Conservation (phyloP, 2,329 filamentous ascomycete genomes). For the Talaromyces piceae region DNA sequence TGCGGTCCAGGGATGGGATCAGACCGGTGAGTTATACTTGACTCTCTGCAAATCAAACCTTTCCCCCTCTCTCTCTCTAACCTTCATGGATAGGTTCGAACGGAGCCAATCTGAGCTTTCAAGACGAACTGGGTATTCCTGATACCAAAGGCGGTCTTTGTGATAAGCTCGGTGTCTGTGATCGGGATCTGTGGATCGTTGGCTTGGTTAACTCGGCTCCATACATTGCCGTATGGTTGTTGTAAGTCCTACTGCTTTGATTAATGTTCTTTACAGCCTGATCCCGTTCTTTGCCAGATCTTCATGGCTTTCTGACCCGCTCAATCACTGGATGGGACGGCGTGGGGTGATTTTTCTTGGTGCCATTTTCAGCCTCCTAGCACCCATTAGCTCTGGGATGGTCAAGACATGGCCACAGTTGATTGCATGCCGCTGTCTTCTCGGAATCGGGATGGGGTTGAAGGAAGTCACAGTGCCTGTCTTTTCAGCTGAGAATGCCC, state of each 20-base stretch:
- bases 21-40: slow-evolving; percentile 31
- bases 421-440: slow-evolving; percentile 48
- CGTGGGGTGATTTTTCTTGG: slow-evolving; percentile 58
- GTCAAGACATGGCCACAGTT: slow-evolving; percentile 54
- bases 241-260: slow-evolving; percentile 3
- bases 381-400: slow-evolving; percentile 59
- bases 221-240: slow-evolving; percentile 38
- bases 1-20: slow-evolving; percentile 48
- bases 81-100: slow-evolving; percentile 27
- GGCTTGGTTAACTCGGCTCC: slow-evolving; percentile 54
- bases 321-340: slow-evolving; percentile 54
- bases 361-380: slow-evolving; percentile 57
- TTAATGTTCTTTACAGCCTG: neutral
- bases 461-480: slow-evolving; percentile 51
- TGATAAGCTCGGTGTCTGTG: slow-evolving; percentile 19
- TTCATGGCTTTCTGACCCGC: slow-evolving; percentile 60
- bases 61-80: too few species aligned
- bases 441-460: slow-evolving; percentile 56
- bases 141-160: slow-evolving; percentile 27
- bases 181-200: slow-evolving; percentile 50
- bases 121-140: slow-evolving; percentile 38
- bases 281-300: slow-evolving; percentile 23
- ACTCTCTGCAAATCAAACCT: neutral
- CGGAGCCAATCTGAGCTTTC: slow-evolving; percentile 47
- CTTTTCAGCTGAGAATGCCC: slow-evolving; percentile 51